A percentile compares a stretch with the other conserved stretches of the same genome.
Evolutionary conservation across 106 monocot genomes (phyloP).

Genomic region (Dioscorea alata): DNA sequence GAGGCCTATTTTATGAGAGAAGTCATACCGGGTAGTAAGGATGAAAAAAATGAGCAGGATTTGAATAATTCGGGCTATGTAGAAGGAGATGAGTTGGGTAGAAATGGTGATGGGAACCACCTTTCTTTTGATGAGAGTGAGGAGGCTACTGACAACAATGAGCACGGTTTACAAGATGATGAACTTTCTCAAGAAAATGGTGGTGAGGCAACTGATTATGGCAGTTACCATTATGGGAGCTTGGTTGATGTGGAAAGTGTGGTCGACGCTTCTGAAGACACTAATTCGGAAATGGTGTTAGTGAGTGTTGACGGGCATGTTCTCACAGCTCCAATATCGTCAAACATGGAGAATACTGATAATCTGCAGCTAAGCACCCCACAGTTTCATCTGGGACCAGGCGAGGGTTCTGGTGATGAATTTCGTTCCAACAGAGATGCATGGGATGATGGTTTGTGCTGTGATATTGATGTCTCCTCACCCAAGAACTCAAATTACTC

Average conservation of each 20-base stretch:
- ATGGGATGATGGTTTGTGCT: slow-evolving; percentile 34
- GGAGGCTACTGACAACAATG: slow-evolving; percentile 11
- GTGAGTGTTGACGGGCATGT: slow-evolving; percentile 96
- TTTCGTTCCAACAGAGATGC: slow-evolving; percentile 38
- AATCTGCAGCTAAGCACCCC: slow-evolving; percentile 65
- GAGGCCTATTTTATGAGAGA: slow-evolving; percentile 92
- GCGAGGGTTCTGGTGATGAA: slow-evolving; percentile 55
- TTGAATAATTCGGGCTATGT: slow-evolving; percentile 13
- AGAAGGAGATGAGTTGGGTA: slow-evolving; percentile 10
- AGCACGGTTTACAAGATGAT: slow-evolving; percentile 22
- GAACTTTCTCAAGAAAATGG: slow-evolving; percentile 17
- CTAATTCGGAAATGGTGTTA: slow-evolving; percentile 81
- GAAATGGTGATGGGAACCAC: slow-evolving; percentile 5
- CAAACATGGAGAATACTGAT: slow-evolving; percentile 38
- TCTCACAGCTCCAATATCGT: slow-evolving; percentile 77
- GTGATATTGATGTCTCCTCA: slow-evolving; percentile 6
- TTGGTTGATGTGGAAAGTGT: slow-evolving; percentile 74
- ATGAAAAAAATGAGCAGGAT: slow-evolving; percentile 10
- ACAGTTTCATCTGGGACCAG: slow-evolving; percentile 91
- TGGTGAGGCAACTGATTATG: slow-evolving; percentile 26
- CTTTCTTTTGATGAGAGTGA: slow-evolving; percentile 16
- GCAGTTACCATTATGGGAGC: slow-evolving; percentile 58
- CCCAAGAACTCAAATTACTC: too few relatives aligned
- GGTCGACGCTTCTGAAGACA: slow-evolving; percentile 54
- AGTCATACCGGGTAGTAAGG: slow-evolving; percentile 27